A percentile compares a stretch with the other conserved stretches of the same genome.
phyloP scores from a whole-genome alignment of 257 asterid species.

The Rauvolfia tetraphylla region DNA sequence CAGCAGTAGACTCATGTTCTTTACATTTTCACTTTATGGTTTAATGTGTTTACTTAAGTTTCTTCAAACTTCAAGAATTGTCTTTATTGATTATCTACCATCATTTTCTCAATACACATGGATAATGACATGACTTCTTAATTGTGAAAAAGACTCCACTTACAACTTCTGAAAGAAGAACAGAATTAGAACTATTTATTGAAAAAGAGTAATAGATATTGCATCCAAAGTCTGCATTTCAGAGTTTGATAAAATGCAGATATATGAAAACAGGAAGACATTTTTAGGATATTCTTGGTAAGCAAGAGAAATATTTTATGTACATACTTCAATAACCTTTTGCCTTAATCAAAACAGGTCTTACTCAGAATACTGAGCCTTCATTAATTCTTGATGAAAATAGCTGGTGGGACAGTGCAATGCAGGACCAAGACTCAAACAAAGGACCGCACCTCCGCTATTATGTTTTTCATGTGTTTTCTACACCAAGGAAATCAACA shows the following conservation, averaged over 20 bases:
- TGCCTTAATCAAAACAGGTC: too few relatives aligned
- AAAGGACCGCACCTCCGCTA: neutral
- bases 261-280: neutral
- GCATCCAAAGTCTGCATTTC: neutral
- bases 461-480: neutral
- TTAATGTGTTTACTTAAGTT: neutral
- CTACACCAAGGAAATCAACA: neutral
- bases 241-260: neutral
- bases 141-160: neutral
- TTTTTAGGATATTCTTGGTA: neutral
- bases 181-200: neutral
- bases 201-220: neutral
- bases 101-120: neutral
- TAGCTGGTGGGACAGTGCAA: neutral
- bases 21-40: neutral
- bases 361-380: neutral
- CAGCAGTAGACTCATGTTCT: neutral
- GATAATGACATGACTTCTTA: neutral
- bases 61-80: neutral
- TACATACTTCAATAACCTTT: neutral
- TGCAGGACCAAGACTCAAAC: neutral
- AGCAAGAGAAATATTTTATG: neutral
- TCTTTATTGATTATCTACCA: neutral
- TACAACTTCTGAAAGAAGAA: neutral
- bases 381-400: neutral